A percentile compares a stretch with the other conserved stretches of the same genome.
These are phyloP conservation scores for Barnettozyma californica DNA, from an alignment of 805 yeast genomes.

Conservation along the genomic window DNA sequence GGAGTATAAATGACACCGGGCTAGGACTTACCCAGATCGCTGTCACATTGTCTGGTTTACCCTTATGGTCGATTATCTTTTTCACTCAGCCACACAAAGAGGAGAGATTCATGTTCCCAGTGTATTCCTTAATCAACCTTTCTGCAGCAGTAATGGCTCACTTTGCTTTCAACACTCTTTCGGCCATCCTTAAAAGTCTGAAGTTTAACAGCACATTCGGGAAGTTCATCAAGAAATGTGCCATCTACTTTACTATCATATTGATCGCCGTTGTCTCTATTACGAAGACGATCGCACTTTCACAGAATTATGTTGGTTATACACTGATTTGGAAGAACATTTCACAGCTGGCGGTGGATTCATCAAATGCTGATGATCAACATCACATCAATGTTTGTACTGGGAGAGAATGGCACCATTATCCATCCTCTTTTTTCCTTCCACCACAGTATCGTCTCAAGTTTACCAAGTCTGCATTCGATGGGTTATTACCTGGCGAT, in stretches of 20 bases:
- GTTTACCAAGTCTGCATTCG: slow-evolving; percentile 73
- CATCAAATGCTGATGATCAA: slow-evolving; percentile 11
- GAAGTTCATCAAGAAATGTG: neutral
- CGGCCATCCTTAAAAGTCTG: neutral
- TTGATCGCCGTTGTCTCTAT: slow-evolving; percentile 30
- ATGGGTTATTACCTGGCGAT: slow-evolving; percentile 86
- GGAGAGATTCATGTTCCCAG: slow-evolving; percentile 84
- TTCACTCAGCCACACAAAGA: slow-evolving; percentile 84
- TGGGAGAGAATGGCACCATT: slow-evolving; percentile 96
- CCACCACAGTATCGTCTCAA: slow-evolving; percentile 56
- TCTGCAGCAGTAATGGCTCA: slow-evolving; percentile 51
- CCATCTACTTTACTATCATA: neutral
- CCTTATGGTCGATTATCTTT: slow-evolving; percentile 66
- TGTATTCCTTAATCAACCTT: slow-evolving; percentile 64
- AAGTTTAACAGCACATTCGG: neutral
- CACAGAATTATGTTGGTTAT: slow-evolving; percentile 45
- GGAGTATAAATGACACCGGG: slow-evolving; percentile 11
- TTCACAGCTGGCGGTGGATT: slow-evolving; percentile 21
- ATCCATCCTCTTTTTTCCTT: slow-evolving; percentile 81
- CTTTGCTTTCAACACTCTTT: slow-evolving; percentile 13
- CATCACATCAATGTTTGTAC: slow-evolving; percentile 46
- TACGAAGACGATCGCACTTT: slow-evolving; percentile 55
- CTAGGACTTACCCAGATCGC: slow-evolving; percentile 6
- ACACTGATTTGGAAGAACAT: slow-evolving; percentile 41
- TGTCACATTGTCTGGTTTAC: slow-evolving; percentile 43